Evolutionary conservation across 208 protist species (phyloP).

Genomic region (Crithidia thermophila): DNA sequence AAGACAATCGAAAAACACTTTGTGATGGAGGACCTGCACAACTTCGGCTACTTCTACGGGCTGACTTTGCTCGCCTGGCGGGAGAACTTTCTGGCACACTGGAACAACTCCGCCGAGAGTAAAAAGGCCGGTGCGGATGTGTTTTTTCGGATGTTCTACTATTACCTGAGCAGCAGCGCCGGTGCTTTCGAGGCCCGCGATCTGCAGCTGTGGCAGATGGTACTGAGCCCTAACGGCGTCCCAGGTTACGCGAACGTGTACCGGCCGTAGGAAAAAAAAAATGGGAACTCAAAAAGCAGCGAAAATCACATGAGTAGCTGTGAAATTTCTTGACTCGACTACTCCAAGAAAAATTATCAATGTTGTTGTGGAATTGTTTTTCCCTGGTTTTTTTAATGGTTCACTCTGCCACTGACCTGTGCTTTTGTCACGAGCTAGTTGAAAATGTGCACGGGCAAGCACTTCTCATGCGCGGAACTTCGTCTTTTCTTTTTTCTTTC

Average conservation of each 20-base stretch:
- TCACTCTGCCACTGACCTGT: too few relatives aligned
- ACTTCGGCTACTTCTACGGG: slow-evolving; percentile 65
- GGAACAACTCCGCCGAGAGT: slow-evolving; percentile 28
- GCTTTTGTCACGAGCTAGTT: too few relatives aligned
- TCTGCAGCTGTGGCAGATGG: slow-evolving; percentile 65
- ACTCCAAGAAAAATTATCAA: too few relatives aligned
- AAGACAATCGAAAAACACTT: slow-evolving; percentile 49
- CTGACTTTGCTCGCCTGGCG: slow-evolving; percentile 60
- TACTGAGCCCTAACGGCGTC: slow-evolving; percentile 51
- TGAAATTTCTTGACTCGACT: too few relatives aligned
- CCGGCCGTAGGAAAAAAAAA: slow-evolving; percentile 19
- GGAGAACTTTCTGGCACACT: slow-evolving; percentile 47
- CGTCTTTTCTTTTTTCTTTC: slow-evolving; percentile 7
- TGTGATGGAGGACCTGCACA: slow-evolving; percentile 67
- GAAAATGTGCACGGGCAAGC: too few relatives aligned
- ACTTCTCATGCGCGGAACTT: too few relatives aligned
- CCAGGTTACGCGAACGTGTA: slow-evolving; percentile 40
- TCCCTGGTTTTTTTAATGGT: too few relatives aligned
- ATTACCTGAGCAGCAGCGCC: slow-evolving; percentile 67
- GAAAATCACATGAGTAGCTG: too few relatives aligned
- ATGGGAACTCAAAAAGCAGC: too few relatives aligned
- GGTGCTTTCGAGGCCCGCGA: slow-evolving; percentile 53
- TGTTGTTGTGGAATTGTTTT: too few relatives aligned
- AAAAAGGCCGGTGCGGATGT: slow-evolving; percentile 11
- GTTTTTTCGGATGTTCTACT: slow-evolving; percentile 77